Conservation (phyloP, 2,329 filamentous ascomycete species). For the Knufia petricola region DNA sequence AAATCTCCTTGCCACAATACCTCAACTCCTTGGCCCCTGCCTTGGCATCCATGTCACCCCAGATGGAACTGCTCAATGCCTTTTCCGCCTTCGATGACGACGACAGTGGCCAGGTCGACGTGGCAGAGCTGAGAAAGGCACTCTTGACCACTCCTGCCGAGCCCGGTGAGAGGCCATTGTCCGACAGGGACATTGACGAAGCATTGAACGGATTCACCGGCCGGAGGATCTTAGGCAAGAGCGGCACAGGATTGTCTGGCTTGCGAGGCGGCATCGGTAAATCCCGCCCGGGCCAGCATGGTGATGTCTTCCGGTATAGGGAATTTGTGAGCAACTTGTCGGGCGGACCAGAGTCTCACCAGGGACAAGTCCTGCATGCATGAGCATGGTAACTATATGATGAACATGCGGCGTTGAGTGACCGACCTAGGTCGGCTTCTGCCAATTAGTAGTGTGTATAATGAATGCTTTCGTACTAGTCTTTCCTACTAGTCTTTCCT, state of each 20-base stretch:
- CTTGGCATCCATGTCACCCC: constrained; percentile 64
- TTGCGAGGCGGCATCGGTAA: constrained; percentile 17
- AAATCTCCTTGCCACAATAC: constrained; percentile 75
- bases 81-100: constrained; percentile 94
- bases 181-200: constrained; percentile 68
- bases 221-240: constrained; percentile 67
- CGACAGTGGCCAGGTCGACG: constrained; percentile 84
- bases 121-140: constrained; percentile 71
- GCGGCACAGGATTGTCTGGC: constrained; percentile 20
- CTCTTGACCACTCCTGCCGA: constrained; percentile 74
- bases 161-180: constrained; percentile 53
- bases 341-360: constrained; percentile 33
- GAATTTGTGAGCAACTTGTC: constrained; percentile 73
- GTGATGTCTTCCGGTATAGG: constrained; percentile 86
- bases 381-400: neutral
- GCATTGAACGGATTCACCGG: constrained; percentile 82
- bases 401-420: no score
- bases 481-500: no score
- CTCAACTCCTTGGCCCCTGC: constrained; percentile 70
- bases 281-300: constrained; percentile 48
- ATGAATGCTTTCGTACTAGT: no score
- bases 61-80: constrained; percentile 72
- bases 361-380: constrained; percentile 4
- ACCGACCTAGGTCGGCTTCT: no score
- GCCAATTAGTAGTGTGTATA: no score